phyloP scores from a whole-genome alignment of 106 monocot genomes.

The Acorus gramineus region DNA sequence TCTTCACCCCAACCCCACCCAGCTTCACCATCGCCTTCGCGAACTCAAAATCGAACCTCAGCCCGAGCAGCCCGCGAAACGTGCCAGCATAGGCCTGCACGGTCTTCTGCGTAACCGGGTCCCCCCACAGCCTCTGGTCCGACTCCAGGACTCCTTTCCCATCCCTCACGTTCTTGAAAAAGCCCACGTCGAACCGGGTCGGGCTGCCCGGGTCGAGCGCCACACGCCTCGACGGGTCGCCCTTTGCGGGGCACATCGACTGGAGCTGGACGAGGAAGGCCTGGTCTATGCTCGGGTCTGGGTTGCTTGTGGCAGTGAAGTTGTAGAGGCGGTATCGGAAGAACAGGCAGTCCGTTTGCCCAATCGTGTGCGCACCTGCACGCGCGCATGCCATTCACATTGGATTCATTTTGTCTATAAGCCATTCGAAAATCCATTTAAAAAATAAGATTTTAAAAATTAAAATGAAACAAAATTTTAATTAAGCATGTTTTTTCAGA shows the following conservation, averaged over 20 bases:
- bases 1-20: slow-evolving; percentile 7
- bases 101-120: slow-evolving; percentile 16
- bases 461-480: not conserved
- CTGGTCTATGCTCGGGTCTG: slow-evolving; percentile 31
- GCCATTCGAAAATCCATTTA: too few relatives aligned
- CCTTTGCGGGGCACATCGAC: slow-evolving; percentile 27
- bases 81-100: slow-evolving; percentile 13
- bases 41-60: slow-evolving; percentile 1
- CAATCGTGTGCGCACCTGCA: slow-evolving; percentile 56
- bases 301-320: slow-evolving; percentile 36
- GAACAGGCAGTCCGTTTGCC: slow-evolving; percentile 44
- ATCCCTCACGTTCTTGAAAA: slow-evolving; percentile 46
- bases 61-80: not conserved
- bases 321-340: slow-evolving; percentile 54
- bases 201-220: slow-evolving; percentile 43
- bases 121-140: slow-evolving; percentile 52
- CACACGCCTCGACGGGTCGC: slow-evolving; percentile 19
- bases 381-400: too few relatives aligned
- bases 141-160: slow-evolving; percentile 52
- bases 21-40: slow-evolving; percentile 11
- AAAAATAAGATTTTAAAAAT: not conserved
- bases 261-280: slow-evolving; percentile 32
- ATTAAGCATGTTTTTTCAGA: not conserved
- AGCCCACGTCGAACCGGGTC: slow-evolving; percentile 33
- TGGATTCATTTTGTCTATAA: too few relatives aligned